Evolutionary conservation across 306 rosid species (phyloP), one percentile per base, ranked within the genome.

Genomic region (Pyrus betulifolia): DNA sequence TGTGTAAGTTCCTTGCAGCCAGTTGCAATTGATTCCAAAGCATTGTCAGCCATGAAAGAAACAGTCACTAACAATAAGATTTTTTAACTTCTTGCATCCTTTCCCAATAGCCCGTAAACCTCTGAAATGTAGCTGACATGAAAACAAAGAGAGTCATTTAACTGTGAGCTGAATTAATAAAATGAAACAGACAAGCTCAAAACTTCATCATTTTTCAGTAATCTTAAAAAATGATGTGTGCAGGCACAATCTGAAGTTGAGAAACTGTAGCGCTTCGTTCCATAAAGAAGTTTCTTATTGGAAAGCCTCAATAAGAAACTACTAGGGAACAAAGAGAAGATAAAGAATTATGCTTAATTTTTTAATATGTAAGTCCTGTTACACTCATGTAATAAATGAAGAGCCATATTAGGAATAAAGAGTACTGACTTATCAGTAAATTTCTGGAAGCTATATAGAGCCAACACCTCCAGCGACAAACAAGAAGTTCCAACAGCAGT

Each of bases 1-100:
- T 96, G 92, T 60, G 89, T 89, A 33, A 96, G 98, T 78, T 86
- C 93, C 88, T 92, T 82, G 83, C 99, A 96, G 74, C 99, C 98
- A 59, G 69, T 75, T 52, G 98, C 97, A 88, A 96, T 91, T 82
- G 93, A 90, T 81, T 96, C 97, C 91, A 96, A 87, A 51, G 97
- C 95, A 78, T 78, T 92, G 84, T 91, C 98, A 71, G 91, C 89
- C 83, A 96, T n/a, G 85, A 82, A 87, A 88, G 88, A 87, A 91
- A 82, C 99, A 92, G 82, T 96, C 99, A 60, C 94, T 90, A 65
- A 92, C 78, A 80, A 89, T 91, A 80, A 95, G 87, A 78, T 87
- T 89, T 79, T 87, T 96, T 80, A 96, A 86, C 90, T 92, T 96
- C 91, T 89, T 89, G 76, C 97, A 91, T 63, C 99, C 99, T 27